A percentile compares a stretch with the other conserved stretches of the same genome.
Evolutionary conservation across 257 asterid species (phyloP).

Genomic region (Nicotiana tomentosiformis): DNA sequence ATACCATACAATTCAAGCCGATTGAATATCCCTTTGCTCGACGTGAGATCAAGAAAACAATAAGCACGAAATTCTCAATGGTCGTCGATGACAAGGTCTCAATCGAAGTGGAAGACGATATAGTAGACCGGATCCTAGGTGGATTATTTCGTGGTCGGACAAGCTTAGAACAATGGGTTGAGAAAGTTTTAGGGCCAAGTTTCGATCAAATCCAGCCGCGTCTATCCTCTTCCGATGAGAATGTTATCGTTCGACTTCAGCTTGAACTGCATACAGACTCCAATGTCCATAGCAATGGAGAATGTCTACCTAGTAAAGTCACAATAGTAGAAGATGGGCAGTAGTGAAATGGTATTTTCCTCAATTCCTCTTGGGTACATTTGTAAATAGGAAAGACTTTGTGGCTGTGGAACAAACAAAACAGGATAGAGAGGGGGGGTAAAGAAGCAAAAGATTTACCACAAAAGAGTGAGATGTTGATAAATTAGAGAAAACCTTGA

Average conservation of each 20-base stretch:
- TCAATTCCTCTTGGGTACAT: slow-evolving; percentile 22
- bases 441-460: slow-evolving; percentile 21
- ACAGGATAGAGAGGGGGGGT: slow-evolving; percentile 18
- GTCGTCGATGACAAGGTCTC: slow-evolving; percentile 29
- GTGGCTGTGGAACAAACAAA: slow-evolving; percentile 13
- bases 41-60: slow-evolving; percentile 69
- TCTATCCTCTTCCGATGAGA: slow-evolving; percentile 19
- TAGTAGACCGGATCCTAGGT: slow-evolving; percentile 58
- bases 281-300: slow-evolving; percentile 30
- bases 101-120: slow-evolving; percentile 58
- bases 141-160: slow-evolving; percentile 67
- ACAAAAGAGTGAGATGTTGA: slow-evolving; percentile 37
- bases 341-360: slow-evolving; percentile 5
- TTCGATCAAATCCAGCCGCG: slow-evolving; percentile 41
- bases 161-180: slow-evolving; percentile 63
- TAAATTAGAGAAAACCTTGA: slow-evolving; percentile 40
- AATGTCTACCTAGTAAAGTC: slow-evolving; percentile 67
- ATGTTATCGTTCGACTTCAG: slow-evolving; percentile 40
- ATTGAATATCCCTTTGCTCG: slow-evolving; percentile 50
- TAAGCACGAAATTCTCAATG: slow-evolving; percentile 45
- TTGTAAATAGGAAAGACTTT: slow-evolving; percentile 49
- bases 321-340: slow-evolving; percentile 27
- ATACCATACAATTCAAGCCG: slow-evolving; percentile 69
- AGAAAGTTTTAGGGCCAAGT: slow-evolving; percentile 50
- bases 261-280: slow-evolving; percentile 35